Evolutionary conservation across 805 yeast genomes (phyloP), one percentile per base, ranked within the genome.

Genomic region (Isabelozyma gotoi): DNA sequence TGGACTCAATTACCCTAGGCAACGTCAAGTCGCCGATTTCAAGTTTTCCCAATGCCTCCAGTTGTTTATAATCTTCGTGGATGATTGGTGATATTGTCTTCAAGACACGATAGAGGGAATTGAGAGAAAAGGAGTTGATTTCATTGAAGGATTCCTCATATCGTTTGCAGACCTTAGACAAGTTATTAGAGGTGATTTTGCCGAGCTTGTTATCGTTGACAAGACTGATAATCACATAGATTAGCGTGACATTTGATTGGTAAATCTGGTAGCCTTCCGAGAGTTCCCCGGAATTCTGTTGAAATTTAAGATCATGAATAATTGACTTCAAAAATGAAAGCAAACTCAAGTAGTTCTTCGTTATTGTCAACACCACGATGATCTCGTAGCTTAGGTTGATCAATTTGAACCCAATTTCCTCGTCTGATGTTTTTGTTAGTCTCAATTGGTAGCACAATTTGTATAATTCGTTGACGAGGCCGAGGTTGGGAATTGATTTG

Each of bases 381-480:
- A 67, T 55, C 41, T 65, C 67, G 48, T 60, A 71, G 40, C 68
- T 65, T 33, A 67, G 47, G 41, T 62, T 65, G 35, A 49, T 52
- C 34, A 70, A 50, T 35, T 59, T 57, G 5, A 36, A 38, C 44
- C 52, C 55, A 15, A 53, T 18, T 24, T 39, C 19, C 16, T 18
- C 19, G 6, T 24, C 32, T 4, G 19, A 17, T 6, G 39, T 16
- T 15, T 18, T 36, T 11, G 32, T 24, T 14, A 36, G 15, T 27
- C 75, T 43, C 16, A 62, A 41, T 44, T 67, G 74, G 40, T 73
- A 65, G 34, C 74, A 59, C 21, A 76, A 59, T 43, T 67, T 68
- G 56, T 74, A 78, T 33, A 69, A 53, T 37, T 71, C 77, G 43
- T 74, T 75, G 17, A 77, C 62, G 17, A 75, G 51, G 19, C 59